Percentiles rank a stretch among this genome's conserved stretches.
phyloP scores from a whole-genome alignment of 202 grass and related monocot genomes.

The Sporobolus alterniflorus region DNA sequence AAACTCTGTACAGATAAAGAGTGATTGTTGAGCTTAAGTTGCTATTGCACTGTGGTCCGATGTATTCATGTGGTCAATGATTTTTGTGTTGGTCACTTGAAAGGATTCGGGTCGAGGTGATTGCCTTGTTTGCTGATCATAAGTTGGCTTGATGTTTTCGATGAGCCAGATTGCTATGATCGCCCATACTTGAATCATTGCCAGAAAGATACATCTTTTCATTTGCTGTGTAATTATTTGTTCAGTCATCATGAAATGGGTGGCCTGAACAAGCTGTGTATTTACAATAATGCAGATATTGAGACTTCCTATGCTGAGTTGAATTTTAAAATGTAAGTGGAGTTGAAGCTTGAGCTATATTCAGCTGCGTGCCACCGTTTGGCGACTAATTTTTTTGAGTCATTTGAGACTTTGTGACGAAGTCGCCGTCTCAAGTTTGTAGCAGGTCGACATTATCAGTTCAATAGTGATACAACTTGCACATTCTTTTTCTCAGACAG shows the following conservation, averaged over 20 bases:
- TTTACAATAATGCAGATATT: constrained; percentile 1
- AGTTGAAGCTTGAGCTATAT: not conserved
- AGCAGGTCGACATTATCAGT: not conserved
- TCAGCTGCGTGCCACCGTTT: not conserved
- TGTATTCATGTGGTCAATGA: constrained; percentile 35
- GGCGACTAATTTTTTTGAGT: not conserved
- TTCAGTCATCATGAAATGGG: constrained; percentile 7
- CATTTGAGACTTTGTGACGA: not conserved
- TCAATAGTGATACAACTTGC: not conserved
- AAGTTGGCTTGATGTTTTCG: constrained; percentile 7
- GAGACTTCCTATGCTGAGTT: not conserved
- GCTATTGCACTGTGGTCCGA: not conserved
- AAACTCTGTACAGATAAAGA: constrained; percentile 26
- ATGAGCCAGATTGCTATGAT: constrained; percentile 3
- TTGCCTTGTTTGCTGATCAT: constrained; percentile 13
- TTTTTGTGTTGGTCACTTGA: constrained; percentile 44
- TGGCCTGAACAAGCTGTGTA: constrained; percentile 3
- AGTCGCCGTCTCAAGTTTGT: not conserved
- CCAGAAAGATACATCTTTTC: not conserved
- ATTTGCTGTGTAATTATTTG: not conserved
- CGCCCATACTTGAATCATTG: constrained; percentile 2
- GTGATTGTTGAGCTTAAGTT: constrained; percentile 23
- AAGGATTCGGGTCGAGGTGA: constrained; percentile 18
- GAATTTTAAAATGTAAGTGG: not conserved
- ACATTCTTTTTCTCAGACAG: not conserved